phyloP scores from a whole-genome alignment of 306 rosid species.

The Carpinus fangiana region DNA sequence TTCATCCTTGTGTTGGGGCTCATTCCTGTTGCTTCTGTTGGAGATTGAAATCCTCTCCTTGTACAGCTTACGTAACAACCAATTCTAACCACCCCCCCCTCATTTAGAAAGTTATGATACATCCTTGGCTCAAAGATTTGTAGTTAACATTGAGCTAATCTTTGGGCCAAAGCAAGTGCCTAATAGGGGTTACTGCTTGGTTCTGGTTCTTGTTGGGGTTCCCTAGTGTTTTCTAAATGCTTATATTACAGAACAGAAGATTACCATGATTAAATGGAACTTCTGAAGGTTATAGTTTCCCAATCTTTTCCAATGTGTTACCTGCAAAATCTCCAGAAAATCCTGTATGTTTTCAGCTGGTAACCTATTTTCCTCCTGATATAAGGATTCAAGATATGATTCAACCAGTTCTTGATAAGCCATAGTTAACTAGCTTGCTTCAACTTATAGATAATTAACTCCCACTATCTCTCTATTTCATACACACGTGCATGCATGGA shows the following conservation, averaged over 20 bases:
- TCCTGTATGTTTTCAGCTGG: background rate
- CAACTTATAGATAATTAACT: background rate
- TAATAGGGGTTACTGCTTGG: background rate
- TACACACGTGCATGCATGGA: background rate
- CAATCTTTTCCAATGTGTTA: conserved; percentile 13
- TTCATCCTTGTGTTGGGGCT: background rate
- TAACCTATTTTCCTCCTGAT: background rate
- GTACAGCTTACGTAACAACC: background rate
- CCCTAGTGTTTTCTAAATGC: background rate
- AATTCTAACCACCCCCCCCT: background rate
- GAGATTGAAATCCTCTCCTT: background rate
- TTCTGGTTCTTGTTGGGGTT: background rate
- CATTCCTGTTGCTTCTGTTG: background rate
- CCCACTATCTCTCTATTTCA: background rate
- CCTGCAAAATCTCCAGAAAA: conserved; percentile 2
- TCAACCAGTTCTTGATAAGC: conserved; percentile 10
- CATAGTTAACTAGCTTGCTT: background rate
- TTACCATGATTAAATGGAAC: conserved; percentile 1
- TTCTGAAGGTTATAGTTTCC: background rate
- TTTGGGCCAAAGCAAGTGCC: background rate
- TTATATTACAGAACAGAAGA: conserved; percentile 9
- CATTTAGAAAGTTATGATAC: background rate
- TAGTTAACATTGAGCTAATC: background rate
- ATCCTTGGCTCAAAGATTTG: background rate
- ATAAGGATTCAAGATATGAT: conserved; percentile 8